Evolutionary conservation across 345 rosid species (phyloP).

Genomic region (Sisymbrium altissimum): DNA sequence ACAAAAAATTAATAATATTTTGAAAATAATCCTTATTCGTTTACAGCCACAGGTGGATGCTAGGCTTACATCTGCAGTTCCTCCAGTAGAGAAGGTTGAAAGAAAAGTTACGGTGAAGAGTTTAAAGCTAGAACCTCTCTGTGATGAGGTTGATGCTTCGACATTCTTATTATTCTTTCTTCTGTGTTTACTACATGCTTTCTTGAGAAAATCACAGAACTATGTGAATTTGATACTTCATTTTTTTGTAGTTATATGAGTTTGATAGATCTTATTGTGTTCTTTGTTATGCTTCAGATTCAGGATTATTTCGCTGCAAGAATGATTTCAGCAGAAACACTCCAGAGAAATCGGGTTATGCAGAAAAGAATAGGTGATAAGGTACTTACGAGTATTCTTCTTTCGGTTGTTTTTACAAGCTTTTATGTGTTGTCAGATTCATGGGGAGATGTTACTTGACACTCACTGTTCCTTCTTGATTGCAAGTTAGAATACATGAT

Average conservation of each 20-base stretch:
- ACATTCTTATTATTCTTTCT: no score
- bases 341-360: conserved; percentile 77
- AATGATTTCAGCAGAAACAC: conserved; percentile 60
- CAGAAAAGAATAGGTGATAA: conserved; percentile 53
- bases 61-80: conserved; percentile 28
- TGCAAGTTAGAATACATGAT: not conserved
- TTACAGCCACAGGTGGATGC: conserved; percentile 47
- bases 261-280: conserved; percentile 22
- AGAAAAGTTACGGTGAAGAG: conserved; percentile 57
- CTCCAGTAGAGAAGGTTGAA: conserved; percentile 36
- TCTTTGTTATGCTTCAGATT: conserved; percentile 49
- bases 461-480: not conserved
- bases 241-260: conserved; percentile 15
- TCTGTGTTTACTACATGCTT: no score
- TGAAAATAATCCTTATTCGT: not conserved
- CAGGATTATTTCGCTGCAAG: conserved; percentile 70
- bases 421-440: not conserved
- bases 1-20: not conserved
- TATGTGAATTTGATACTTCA: no score
- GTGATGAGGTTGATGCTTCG: no score
- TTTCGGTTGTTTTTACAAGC: not conserved
- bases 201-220: not conserved
- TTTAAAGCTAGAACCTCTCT: conserved; percentile 52
- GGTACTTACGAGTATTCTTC: conserved; percentile 41
- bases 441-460: not conserved